Conservation (phyloP, 2,329 filamentous ascomycete genomes). For the Knufia fluminis region DNA sequence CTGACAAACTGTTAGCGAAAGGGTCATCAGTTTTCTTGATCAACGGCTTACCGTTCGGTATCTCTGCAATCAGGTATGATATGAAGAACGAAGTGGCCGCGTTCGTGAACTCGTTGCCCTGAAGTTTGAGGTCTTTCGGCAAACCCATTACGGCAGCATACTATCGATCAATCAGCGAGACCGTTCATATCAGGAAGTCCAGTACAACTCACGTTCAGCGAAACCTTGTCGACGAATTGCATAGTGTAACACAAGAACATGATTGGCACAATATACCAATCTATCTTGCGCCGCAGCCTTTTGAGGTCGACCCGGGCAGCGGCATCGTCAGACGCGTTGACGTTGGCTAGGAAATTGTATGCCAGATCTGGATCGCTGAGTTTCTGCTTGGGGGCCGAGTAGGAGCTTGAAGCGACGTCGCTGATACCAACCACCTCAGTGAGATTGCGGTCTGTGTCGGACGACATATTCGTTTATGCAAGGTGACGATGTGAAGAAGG, state of each 20-base stretch:
- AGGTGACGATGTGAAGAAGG: not conserved
- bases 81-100: constrained; percentile 56
- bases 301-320: constrained; percentile 33
- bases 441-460: constrained; percentile 19
- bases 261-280: constrained; percentile 26
- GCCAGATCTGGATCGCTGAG: constrained; percentile 28
- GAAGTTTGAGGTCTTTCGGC: constrained; percentile 44
- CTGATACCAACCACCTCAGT: not conserved
- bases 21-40: constrained; percentile 30
- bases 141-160: constrained; percentile 51
- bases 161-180: not conserved
- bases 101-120: constrained; percentile 54
- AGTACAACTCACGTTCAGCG: constrained; percentile 44
- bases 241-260: constrained; percentile 29
- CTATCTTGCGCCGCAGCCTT: constrained; percentile 35
- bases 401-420: not conserved
- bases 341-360: constrained; percentile 24
- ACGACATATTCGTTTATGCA: constrained; percentile 16
- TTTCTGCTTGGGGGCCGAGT: constrained; percentile 4
- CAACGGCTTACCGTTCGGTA: constrained; percentile 36
- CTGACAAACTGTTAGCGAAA: constrained; percentile 30
- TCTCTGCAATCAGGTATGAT: constrained; percentile 49
- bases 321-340: constrained; percentile 22
- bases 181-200: not conserved
- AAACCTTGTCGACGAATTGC: constrained; percentile 30